Conservation (phyloP, 805 yeast genomes). For the Wickerhamomyces ciferrii region DNA sequence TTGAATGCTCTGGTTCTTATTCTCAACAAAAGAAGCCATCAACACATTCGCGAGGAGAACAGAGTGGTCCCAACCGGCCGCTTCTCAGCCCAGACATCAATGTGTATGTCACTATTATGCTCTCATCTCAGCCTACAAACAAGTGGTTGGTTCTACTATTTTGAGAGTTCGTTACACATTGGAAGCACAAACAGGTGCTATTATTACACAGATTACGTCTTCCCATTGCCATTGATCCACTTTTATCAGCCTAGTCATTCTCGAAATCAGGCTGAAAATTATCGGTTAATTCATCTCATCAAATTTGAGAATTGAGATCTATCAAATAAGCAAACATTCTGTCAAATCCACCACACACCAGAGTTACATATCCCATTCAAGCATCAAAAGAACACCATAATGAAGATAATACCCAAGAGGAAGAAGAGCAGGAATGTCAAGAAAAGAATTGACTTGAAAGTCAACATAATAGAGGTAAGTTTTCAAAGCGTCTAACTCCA, state of each 20-base stretch:
- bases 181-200: no score
- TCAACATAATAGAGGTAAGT: constrained; percentile 14
- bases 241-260: no score
- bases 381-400: neutral
- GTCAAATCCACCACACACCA: no score
- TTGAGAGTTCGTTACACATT: no score
- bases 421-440: constrained; percentile 1
- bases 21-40: no score
- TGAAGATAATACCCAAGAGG: constrained; percentile 8
- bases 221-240: no score
- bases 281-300: neutral
- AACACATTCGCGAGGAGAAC: no score
- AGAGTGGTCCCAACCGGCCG: neutral
- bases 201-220: no score
- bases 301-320: neutral
- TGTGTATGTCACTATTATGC: no score
- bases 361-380: neutral
- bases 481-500: neutral
- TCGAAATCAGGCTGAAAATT: neutral
- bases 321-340: neutral
- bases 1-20: no score
- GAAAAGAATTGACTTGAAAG: constrained; percentile 10
- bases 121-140: no score
- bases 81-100: neutral
- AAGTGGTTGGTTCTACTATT: no score